Base-by-base conservation (phyloP, 306 rosid species). In the Canavalia gladiata region DNA sequence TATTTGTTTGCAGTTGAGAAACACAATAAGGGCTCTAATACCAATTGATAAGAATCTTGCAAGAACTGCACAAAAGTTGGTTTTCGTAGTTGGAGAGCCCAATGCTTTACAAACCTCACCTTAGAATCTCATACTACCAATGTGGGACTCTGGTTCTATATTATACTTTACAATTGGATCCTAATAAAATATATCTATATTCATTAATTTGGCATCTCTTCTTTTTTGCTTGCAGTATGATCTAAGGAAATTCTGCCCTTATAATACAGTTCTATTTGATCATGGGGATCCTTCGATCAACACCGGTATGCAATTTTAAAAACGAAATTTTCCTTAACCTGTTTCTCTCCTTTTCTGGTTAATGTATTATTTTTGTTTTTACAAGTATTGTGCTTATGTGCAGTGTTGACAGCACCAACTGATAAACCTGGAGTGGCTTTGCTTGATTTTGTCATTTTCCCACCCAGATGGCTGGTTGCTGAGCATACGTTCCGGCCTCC, bases 401-500 rank as follows among this genome's bases (percentile, higher is more conserved):
- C 92, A 95, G 98, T 95, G 58, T 83, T 95, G 88, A 95, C 98
- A 8, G 98, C 97, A 46, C 97, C 97, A 29, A 90, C 98, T 39
- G 97, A 95, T 66, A 92, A 88, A 85, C 94, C 94, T 34, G 97
- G 98, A 30, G 97, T 95, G 79, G 97, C 97, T 45, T 86, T 95
- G 79, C 97, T 95, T 42, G 98, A 95, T 86, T 92, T 95, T 76
- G 98, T 91, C 62, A 90, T 95, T 79, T 95, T 95, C 62, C 97
- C 98, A 34, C 97, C 97, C 5, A 88, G 97, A 77, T 95, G 98
- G 98, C 79, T 95, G 84, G 98, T 95, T 77, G 91, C 98, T 3
- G 98, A 95, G 86, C 97, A 93, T 63, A 95, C 99, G 54, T 95
- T 95, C 77, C 95, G 99, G 72, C 99, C 99, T 33, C 99, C 99